Evolutionary conservation across 345 rosid species (phyloP).

Genomic region (Combretum micranthum): DNA sequence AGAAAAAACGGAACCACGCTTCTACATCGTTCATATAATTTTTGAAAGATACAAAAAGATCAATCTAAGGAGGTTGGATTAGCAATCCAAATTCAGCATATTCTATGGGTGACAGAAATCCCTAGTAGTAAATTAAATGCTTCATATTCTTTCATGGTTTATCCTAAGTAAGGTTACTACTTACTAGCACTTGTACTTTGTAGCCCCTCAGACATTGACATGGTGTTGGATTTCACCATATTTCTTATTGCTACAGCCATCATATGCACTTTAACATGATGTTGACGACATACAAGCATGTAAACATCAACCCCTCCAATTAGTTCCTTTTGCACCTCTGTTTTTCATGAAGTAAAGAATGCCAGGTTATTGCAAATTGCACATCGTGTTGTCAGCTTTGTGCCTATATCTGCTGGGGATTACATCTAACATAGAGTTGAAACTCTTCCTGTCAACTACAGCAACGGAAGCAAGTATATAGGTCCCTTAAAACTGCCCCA

Average conservation of each 20-base stretch:
- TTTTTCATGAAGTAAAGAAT: conserved; percentile 74
- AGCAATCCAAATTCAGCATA: too few species aligned
- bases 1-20: too few species aligned
- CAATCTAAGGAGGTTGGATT: too few species aligned
- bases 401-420: conserved; percentile 78
- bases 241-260: conserved; percentile 29
- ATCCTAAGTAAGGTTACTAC: too few species aligned
- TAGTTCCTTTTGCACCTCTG: conserved; percentile 55
- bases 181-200: too few species aligned
- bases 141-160: too few species aligned
- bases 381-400: conserved; percentile 73
- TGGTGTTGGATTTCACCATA: conserved; percentile 15
- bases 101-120: too few species aligned
- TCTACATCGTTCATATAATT: too few species aligned
- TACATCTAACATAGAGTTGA: conserved; percentile 74
- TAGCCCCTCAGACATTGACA: too few species aligned
- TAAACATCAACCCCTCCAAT: conserved; percentile 76
- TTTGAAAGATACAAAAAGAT: too few species aligned
- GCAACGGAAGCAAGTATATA: neutral
- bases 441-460: conserved; percentile 52
- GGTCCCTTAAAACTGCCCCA: too few species aligned
- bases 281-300: conserved; percentile 90
- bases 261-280: conserved; percentile 45
- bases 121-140: too few species aligned
- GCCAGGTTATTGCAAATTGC: conserved; percentile 77